Evolutionary conservation across 2,329 filamentous ascomycete genomes (phyloP), one percentile per base, ranked within the genome.

Genomic region (Stachybotrys chartarum): DNA sequence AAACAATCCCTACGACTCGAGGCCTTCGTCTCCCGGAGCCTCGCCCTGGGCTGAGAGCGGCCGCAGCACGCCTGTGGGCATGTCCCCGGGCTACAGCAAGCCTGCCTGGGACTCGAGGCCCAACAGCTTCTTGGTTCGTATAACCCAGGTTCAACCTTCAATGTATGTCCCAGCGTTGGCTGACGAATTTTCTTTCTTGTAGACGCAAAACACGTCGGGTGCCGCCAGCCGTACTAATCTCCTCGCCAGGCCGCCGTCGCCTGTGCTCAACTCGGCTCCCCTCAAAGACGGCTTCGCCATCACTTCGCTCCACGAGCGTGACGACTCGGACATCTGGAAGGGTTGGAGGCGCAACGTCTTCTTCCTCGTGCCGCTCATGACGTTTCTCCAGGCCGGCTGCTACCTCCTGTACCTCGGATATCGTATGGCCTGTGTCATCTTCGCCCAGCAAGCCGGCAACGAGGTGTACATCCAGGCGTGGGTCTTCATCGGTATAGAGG

Each of bases 401-500:
- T 77, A 75, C 63, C n/a, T 77, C 5, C 44, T 66, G 55, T 84
- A 84, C 58, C 76, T 83, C 7, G 72, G 61, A 24, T 67, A 79
- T 54, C 78, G 81, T 44, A 75, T 84, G 32, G 68, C 69, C 52
- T 83, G 79, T 61, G 76, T 82, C 54, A 64, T 80, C n/a, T 67
- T 69, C 49, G 79, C 81, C 1, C 79, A 84, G 60, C 68, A 72
- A 1, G 66, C 66, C 1, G 67, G 68, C 5, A 51, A 64, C 4
- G 63, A 68, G 24, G 70, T 69, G 2, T 84, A 77, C 57, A 69
- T 72, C 5, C 74, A 77, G 49, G 81, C 81, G 3, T 84, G 81
- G 81, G 63, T 82, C 7, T 84, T 84, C 59, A 78, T 84, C 54
- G 77, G 70, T 30, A 74, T 83, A 55, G 81, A 84, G 62, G 65